phyloP scores from a whole-genome alignment of 73 alveolate genomes.

The Urostyla sp. region DNA sequence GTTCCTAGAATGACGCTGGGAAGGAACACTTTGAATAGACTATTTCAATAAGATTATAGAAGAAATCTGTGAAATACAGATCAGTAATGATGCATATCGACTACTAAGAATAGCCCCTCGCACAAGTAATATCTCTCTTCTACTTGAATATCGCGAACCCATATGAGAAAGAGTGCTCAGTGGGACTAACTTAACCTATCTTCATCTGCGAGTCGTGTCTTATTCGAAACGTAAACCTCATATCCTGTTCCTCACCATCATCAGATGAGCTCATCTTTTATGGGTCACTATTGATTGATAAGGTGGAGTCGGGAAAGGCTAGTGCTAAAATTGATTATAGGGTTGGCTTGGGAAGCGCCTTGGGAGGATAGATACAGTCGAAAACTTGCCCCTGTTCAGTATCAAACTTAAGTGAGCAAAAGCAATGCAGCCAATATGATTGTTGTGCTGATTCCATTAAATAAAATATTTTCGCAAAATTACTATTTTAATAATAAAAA shows the following conservation, averaged over 20 bases:
- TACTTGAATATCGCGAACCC: constrained; percentile 47
- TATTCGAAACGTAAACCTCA: constrained; percentile 31
- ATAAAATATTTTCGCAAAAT: no score
- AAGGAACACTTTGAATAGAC: constrained; percentile 8
- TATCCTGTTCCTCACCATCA: constrained; percentile 39
- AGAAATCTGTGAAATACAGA: constrained; percentile 29
- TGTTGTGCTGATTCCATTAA: no score
- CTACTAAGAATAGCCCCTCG: constrained; percentile 48
- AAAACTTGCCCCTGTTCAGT: constrained; percentile 51
- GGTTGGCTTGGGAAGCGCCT: background rate
- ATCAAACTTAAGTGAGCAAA: constrained; percentile 50
- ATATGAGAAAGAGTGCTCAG: constrained; percentile 45
- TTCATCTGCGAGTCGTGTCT: constrained; percentile 49
- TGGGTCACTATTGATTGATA: no score
- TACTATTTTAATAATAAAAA: no score
- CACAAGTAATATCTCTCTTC: background rate
- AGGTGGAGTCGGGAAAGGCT: constrained; percentile 67
- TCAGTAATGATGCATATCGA: constrained; percentile 39
- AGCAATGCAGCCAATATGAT: constrained; percentile 43
- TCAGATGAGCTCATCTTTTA: constrained; percentile 11
- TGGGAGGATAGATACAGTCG: constrained; percentile 51
- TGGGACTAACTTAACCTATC: constrained; percentile 27
- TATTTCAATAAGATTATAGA: constrained; percentile 39
- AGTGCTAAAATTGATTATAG: constrained; percentile 35
- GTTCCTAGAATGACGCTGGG: constrained; percentile 4